Base-by-base conservation (phyloP, 1,284 basidiomycete genomes). In the Baeospora myosura region DNA sequence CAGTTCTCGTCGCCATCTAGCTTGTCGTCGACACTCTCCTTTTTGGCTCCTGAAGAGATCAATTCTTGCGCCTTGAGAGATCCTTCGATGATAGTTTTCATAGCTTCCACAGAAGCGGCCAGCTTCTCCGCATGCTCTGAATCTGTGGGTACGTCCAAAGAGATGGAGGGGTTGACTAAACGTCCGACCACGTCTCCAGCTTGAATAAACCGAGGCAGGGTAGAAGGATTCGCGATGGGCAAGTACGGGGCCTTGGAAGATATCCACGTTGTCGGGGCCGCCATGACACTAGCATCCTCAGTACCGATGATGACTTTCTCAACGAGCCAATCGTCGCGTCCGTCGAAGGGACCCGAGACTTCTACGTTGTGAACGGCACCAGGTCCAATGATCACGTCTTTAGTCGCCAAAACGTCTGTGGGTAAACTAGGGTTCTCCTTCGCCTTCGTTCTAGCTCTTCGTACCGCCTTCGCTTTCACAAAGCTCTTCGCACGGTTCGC, bases 181-280 rank as follows among this genome's bases (percentile, higher is more conserved):
- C 26, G 22, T 1, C 45, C 48, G 0, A 49, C 35, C 0, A 46
- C 35, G 1, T 50, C 48, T 1, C 48, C 46, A 11, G 10, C 17
- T 10, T 25, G 11, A 24, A 45, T 42, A 8, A 17, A n/a, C 11
- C 40, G 30, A 1, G 49, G 49, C 1, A 34, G 23, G 1, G 45
- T 21, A 5, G 38, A 29, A 10, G 48, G 32, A 23, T 51, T 51
- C 8, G 48, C 48, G 1, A 51, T 38, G 2, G 47, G 48, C 0
- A 51, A 17, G 11, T 10, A 22, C 1, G 50, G 50, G 1, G 4
- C 5, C 0, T 16, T 8, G 5, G 40, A 10, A 2, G 16, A 21
- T 10, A 50, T 40, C 28, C 34, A 40, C 0, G 49, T 49, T 5
- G 24, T 38, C 4, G 49, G 45, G 2, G 42, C 42, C 1, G 42